Conservation (phyloP, 495 filamentous ascomycete species). For the Physcia stellaris region DNA sequence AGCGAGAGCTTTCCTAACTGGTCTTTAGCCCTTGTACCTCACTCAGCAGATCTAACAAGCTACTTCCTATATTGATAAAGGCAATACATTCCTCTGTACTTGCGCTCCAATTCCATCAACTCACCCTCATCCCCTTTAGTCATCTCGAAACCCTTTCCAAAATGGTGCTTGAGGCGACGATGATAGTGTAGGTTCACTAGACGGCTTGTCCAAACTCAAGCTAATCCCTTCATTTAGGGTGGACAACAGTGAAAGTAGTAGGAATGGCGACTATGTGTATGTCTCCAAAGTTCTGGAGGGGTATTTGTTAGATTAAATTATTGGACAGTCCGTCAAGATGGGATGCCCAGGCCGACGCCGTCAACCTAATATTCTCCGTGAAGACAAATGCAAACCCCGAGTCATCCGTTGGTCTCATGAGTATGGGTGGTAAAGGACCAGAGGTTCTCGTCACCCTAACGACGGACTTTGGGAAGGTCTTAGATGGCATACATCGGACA, state of each 20-base stretch:
- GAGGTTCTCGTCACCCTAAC: slow-evolving; percentile 95
- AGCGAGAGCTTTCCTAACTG: neutral
- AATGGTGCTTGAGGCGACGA: slow-evolving; percentile 61
- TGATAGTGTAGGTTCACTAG: slow-evolving; percentile 47
- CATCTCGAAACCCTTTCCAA: slow-evolving; percentile 22
- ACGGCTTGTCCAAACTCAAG: neutral
- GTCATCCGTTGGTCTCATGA: slow-evolving; percentile 94
- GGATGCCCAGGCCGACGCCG: slow-evolving; percentile 89
- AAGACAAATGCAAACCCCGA: slow-evolving; percentile 93
- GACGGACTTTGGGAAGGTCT: slow-evolving; percentile 84
- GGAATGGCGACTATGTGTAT: slow-evolving; percentile 91
- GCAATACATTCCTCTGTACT: too few species aligned
- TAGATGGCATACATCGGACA: slow-evolving; percentile 84
- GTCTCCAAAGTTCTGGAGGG: slow-evolving; percentile 7
- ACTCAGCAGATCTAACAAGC: too few species aligned
- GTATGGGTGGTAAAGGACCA: slow-evolving; percentile 92
- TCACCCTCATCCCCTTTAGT: neutral
- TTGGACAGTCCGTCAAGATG: slow-evolving; percentile 65
- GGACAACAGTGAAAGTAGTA: slow-evolving; percentile 95
- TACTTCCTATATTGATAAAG: too few species aligned
- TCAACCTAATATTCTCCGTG: slow-evolving; percentile 84
- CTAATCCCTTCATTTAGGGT: slow-evolving; percentile 41
- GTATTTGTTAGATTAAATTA: too few species aligned
- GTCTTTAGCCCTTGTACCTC: too few species aligned
- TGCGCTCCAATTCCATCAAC: neutral